Percentiles rank a stretch among this genome's conserved stretches.
phyloP scores from a whole-genome alignment of 257 asterid species.

The Rauvolfia tetraphylla region DNA sequence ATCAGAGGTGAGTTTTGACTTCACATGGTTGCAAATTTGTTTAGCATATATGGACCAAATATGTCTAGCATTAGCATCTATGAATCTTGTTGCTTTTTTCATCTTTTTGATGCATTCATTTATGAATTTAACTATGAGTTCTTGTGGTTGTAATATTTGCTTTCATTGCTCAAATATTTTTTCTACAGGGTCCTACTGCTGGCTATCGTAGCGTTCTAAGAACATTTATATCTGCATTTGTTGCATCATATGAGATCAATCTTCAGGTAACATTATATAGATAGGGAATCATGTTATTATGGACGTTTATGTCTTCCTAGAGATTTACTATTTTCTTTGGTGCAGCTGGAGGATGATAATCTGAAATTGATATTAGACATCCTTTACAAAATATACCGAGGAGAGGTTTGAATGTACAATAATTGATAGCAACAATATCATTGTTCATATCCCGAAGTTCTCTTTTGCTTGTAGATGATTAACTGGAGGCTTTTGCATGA shows the following conservation, averaged over 20 bases:
- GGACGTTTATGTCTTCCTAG: conserved; percentile 1
- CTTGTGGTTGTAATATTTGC: conserved; percentile 6
- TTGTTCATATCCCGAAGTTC: not conserved
- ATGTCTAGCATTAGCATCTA: conserved; percentile 5
- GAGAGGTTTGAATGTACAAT: conserved; percentile 67
- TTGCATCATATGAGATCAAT: conserved; percentile 87
- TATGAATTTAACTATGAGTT: not conserved
- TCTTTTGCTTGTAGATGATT: conserved; percentile 15
- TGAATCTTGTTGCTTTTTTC: conserved; percentile 3
- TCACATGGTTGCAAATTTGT: conserved; percentile 9
- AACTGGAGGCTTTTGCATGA: conserved; percentile 23
- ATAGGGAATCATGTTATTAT: not conserved
- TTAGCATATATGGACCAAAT: not conserved
- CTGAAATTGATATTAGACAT: conserved; percentile 73
- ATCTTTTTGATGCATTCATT: conserved; percentile 3
- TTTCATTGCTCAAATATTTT: conserved; percentile 4
- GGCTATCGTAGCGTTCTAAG: conserved; percentile 80
- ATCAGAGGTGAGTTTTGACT: conserved; percentile 64
- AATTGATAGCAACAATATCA: not conserved
- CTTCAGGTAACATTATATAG: conserved; percentile 60
- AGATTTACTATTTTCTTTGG: conserved; percentile 21
- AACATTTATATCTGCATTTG: conserved; percentile 79
- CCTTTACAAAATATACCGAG: conserved; percentile 72
- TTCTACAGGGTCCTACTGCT: conserved; percentile 64
- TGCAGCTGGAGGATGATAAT: conserved; percentile 74